Evolutionary conservation across 2,329 filamentous ascomycete species (phyloP).

Genomic region (Xylariaceae sp.): DNA sequence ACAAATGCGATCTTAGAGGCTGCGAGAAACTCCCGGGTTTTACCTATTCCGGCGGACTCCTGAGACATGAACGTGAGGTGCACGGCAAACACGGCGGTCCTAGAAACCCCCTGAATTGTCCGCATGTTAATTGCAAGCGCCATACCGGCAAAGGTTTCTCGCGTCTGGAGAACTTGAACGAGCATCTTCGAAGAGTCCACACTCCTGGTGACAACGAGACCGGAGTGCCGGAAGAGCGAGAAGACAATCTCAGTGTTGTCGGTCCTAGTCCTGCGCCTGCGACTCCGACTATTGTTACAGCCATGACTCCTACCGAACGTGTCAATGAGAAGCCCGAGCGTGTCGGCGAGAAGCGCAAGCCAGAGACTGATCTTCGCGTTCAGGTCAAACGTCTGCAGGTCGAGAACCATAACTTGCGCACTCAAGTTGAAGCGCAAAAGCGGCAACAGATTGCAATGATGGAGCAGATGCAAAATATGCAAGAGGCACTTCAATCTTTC

Average conservation of each 20-base stretch:
- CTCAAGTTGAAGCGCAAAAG: constrained; percentile 52
- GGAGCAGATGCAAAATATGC: constrained; percentile 9
- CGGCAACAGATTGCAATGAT: constrained; percentile 40
- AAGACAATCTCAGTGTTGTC: constrained; percentile 41
- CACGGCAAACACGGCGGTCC: constrained; percentile 88
- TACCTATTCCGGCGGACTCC: constrained; percentile 88
- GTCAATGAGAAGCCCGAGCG: constrained; percentile 45
- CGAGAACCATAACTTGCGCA: constrained; percentile 64
- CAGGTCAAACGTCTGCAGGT: constrained; percentile 68
- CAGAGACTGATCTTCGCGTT: constrained; percentile 57
- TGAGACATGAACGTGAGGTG: constrained; percentile 90
- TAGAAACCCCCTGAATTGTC: constrained; percentile 85
- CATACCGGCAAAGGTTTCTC: constrained; percentile 89
- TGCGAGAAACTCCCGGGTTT: constrained; percentile 94
- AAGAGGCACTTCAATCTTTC: neutral
- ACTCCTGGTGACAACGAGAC: constrained; percentile 49
- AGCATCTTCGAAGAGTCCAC: constrained; percentile 91
- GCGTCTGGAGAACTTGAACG: constrained; percentile 89
- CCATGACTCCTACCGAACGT: constrained; percentile 5
- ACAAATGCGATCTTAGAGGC: constrained; percentile 78
- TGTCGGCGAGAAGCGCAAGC: constrained; percentile 53
- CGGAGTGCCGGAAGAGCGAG: constrained; percentile 43
- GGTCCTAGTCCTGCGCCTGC: neutral
- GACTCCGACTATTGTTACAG: neutral
- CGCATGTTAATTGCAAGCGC: constrained; percentile 84